Evolutionary conservation across 1,284 basidiomycete species (phyloP), one percentile per base, ranked within the genome.

Genomic region (Salmacisia buchloeana): DNA sequence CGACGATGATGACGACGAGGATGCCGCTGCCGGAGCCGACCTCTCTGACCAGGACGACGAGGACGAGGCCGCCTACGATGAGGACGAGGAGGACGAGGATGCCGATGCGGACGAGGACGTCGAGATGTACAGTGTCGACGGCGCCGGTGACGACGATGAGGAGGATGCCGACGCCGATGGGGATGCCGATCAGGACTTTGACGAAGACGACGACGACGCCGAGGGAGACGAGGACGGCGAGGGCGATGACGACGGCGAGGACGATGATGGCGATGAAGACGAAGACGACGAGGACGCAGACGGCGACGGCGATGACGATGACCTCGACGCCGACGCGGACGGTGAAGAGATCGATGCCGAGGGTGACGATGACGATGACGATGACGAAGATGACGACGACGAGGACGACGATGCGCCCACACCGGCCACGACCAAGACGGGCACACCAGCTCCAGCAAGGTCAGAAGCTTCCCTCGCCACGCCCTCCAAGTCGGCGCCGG

Each of bases 1-100:
- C 60, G 66, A 71, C 25, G 61, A 68, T 57, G 70, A 73, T 33
- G 65, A 67, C n/a, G 70, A 69, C 34, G 66, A 65, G 1, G 41
- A 36, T 27, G 65, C 49, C 15, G 61, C 65, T 25, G 67, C 67
- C 13, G 58, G 62, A n/a, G 67, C 65, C 35, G 60, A 62, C 36
- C 64, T 69, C 29, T 66, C 64, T 18, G 59, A 66, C 13, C 65
- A 63, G 15, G 63, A 69, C 23, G 63, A 63, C 35, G 66, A 60
- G 10, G 62, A 58, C 21, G 63, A 66, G 5, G 56, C 23, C 36
- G 61, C 52, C 35, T 58, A 63, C 10, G 61, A 36, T 15, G 62
- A 61, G 36, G 59, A 63, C 5, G 66, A 63, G 9, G 63, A 49
- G 6, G 64, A 57, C 15, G 59, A 61, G 3, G 61, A 63, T 12